Conservation (phyloP, 208 protist species). For the Wallacemonas sp. region DNA sequence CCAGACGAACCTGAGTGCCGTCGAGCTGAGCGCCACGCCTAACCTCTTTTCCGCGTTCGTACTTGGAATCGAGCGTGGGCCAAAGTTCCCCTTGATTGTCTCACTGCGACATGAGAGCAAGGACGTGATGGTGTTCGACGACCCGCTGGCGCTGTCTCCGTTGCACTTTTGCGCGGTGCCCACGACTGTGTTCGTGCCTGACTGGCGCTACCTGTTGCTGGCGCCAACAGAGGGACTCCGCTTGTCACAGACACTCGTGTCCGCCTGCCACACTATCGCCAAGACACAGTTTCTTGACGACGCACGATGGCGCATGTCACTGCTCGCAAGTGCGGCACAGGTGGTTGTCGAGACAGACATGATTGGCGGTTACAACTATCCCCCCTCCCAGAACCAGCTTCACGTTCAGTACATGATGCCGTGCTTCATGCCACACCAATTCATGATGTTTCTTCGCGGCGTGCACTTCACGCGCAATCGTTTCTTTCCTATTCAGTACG, state of each 20-base stretch:
- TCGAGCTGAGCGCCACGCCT: constrained; percentile 31
- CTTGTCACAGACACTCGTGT: constrained; percentile 15
- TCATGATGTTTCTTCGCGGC: constrained; percentile 48
- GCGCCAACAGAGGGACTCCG: constrained; percentile 27
- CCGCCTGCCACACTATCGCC: constrained; percentile 19
- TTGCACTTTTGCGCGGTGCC: constrained; percentile 59
- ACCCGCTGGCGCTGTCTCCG: constrained; percentile 52
- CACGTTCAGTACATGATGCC: constrained; percentile 78
- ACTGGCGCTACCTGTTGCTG: constrained; percentile 54
- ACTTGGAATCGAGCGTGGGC: constrained; percentile 37
- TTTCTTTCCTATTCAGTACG: constrained; percentile 70
- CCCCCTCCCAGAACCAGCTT: constrained; percentile 79
- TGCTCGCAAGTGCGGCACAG: constrained; percentile 3
- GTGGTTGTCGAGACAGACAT: constrained; percentile 14
- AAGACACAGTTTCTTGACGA: constrained; percentile 24
- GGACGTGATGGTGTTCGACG: constrained; percentile 51
- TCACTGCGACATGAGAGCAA: constrained; percentile 40
- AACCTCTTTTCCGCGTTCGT: constrained; percentile 66
- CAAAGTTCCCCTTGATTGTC: constrained; percentile 30
- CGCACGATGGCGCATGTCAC: constrained; percentile 6
- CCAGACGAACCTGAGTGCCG: constrained; percentile 17
- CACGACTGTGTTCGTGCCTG: constrained; percentile 38
- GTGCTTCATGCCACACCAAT: constrained; percentile 70
- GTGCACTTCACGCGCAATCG: constrained; percentile 67
- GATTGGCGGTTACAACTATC: constrained; percentile 64